Percentiles rank a stretch among this genome's conserved stretches.
Evolutionary conservation across 1,284 basidiomycete genomes (phyloP).

Genomic region (Ganoderma meredithae): DNA sequence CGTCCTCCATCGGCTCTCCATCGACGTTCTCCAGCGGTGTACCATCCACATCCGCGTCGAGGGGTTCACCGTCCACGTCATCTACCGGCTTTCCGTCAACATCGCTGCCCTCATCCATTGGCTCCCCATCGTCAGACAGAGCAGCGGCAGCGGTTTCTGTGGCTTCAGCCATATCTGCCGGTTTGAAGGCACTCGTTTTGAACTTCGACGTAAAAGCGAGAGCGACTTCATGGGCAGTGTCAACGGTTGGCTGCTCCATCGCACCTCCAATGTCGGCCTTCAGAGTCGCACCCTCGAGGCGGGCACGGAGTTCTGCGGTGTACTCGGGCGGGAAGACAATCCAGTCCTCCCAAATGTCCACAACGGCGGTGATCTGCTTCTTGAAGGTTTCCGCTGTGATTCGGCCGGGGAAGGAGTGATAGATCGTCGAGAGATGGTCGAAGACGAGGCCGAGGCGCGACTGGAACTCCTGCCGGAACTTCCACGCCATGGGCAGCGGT

Average conservation of each 20-base stretch:
- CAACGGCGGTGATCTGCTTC: conserved; percentile 83
- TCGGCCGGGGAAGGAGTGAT: conserved; percentile 89
- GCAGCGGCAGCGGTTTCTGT: conserved; percentile 42
- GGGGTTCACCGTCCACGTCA: conserved; percentile 43
- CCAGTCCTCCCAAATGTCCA: conserved; percentile 97
- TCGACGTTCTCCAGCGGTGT: conserved; percentile 53
- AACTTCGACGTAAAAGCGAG: conserved; percentile 65
- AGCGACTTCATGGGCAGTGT: conserved; percentile 39
- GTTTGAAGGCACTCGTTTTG: conserved; percentile 81
- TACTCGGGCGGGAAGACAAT: conserved; percentile 91
- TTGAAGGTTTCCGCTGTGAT: conserved; percentile 96
- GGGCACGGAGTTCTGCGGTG: conserved; percentile 70
- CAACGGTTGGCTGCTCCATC: conserved; percentile 42
- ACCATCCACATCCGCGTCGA: conserved; percentile 55
- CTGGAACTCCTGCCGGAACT: conserved; percentile 93
- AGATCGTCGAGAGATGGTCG: conserved; percentile 92
- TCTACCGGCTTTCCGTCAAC: conserved; percentile 50
- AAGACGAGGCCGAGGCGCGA: conserved; percentile 87
- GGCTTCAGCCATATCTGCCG: conserved; percentile 53
- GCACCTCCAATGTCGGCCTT: conserved; percentile 34
- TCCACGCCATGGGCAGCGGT: conserved; percentile 90
- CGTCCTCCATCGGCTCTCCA: conserved; percentile 49
- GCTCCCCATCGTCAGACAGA: conserved; percentile 54
- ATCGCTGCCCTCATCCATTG: conserved; percentile 56
- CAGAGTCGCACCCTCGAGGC: conserved; percentile 70